phyloP scores from a whole-genome alignment of 148 eudicot genomes.

The Vaccinium macrocarpon region DNA sequence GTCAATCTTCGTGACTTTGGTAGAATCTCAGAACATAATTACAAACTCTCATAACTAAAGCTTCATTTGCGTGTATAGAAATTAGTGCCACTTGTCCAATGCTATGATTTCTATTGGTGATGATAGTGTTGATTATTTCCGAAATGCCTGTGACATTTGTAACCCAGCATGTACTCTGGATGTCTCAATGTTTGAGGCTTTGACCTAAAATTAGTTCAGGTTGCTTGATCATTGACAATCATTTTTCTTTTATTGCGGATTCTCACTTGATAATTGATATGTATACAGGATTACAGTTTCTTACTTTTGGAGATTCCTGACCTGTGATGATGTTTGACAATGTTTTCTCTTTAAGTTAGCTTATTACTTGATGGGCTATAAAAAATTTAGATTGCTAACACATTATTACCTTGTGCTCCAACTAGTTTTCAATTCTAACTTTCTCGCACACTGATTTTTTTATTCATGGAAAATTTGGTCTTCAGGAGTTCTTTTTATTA shows the following conservation, averaged over 20 bases:
- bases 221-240: not conserved
- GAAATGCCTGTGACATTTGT: constrained; percentile 9
- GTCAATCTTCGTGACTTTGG: not conserved
- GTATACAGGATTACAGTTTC: not conserved
- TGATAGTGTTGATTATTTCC: not conserved
- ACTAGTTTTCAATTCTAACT: not conserved
- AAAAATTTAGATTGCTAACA: not conserved
- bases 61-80: not conserved
- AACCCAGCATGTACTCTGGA: not conserved
- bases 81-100: no score
- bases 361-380: not conserved
- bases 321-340: not conserved
- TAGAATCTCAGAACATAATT: not conserved
- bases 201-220: not conserved
- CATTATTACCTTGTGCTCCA: not conserved
- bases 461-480: not conserved
- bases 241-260: not conserved
- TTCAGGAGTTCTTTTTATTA: not conserved
- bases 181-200: not conserved
- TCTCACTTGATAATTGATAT: not conserved
- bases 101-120: not conserved
- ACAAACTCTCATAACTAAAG: not conserved
- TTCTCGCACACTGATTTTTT: not conserved
- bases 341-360: not conserved
- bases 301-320: not conserved